phyloP scores from a whole-genome alignment of 2,329 filamentous ascomycete species.

The Pseudogymnoascus sp. region DNA sequence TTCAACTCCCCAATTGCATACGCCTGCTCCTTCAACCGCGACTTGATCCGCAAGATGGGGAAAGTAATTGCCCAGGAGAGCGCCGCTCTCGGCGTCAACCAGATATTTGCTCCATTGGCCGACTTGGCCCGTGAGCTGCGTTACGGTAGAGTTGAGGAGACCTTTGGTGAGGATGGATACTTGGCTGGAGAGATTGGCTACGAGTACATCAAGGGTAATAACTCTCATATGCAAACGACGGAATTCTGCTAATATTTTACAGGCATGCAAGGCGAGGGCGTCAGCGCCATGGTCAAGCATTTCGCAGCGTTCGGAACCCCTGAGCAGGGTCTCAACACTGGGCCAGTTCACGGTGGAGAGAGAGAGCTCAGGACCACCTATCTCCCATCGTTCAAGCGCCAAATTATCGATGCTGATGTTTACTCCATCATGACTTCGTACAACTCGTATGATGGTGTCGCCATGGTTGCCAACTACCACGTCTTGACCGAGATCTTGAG shows the following conservation, averaged over 20 bases:
- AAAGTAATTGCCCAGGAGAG: conserved; percentile 59
- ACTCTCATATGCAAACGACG: conserved; percentile 23
- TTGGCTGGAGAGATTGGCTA: conserved; percentile 63
- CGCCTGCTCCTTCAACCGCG: conserved; percentile 64
- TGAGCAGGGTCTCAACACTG: conserved; percentile 67
- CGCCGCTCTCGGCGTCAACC: conserved; percentile 61
- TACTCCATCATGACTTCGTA: conserved; percentile 69
- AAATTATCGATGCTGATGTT: conserved; percentile 64
- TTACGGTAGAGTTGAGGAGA: conserved; percentile 69
- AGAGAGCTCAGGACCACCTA: conserved; percentile 49
- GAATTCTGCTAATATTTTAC: conserved; percentile 33
- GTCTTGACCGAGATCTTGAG: conserved; percentile 63
- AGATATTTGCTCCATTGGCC: conserved; percentile 64
- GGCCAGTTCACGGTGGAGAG: conserved; percentile 46
- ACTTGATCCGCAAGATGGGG: conserved; percentile 60
- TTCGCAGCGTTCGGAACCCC: conserved; percentile 63
- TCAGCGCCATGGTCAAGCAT: conserved; percentile 69
- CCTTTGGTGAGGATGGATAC: conserved; percentile 62
- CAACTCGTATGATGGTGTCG: conserved; percentile 66
- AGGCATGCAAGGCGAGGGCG: conserved; percentile 57
- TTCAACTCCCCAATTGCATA: conserved; percentile 73
- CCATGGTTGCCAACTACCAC: conserved; percentile 58
- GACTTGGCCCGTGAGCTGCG: conserved; percentile 66
- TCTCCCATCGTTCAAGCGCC: conserved; percentile 57
- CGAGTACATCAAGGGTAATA: conserved; percentile 49